phyloP scores from a whole-genome alignment of 805 yeast genomes.

The Wickerhamiella spandovensis region DNA sequence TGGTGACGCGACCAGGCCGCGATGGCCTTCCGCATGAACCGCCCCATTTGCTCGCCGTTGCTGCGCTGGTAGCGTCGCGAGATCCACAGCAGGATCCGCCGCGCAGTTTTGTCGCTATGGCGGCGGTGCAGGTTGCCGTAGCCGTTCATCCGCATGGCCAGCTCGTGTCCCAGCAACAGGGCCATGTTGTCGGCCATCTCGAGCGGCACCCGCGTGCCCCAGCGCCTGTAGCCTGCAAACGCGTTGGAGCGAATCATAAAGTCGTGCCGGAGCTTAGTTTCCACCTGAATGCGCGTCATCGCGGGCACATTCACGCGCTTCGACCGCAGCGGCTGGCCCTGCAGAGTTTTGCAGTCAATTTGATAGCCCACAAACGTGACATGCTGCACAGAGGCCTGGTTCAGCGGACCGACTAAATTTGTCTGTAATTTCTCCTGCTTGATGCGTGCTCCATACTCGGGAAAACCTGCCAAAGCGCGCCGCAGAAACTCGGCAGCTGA shows the following conservation, averaged over 20 bases:
- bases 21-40: background rate
- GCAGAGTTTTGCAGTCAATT: slow-evolving; percentile 12
- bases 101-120: background rate
- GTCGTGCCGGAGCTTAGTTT: background rate
- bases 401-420: slow-evolving; percentile 15
- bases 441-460: slow-evolving; percentile 30
- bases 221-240: background rate
- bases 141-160: background rate
- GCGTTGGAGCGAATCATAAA: background rate
- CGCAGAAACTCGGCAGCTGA: slow-evolving; percentile 24
- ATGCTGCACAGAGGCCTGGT: background rate
- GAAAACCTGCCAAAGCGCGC: slow-evolving; percentile 27
- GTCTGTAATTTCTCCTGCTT: slow-evolving; percentile 30
- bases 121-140: background rate
- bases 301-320: slow-evolving; percentile 1
- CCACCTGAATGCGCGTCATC: background rate
- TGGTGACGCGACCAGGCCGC: background rate
- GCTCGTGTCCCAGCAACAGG: background rate
- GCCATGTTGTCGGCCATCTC: background rate
- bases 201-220: background rate
- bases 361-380: slow-evolving; percentile 11
- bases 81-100: background rate
- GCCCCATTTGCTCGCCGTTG: background rate
- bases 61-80: background rate
- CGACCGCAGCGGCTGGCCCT: slow-evolving; percentile 29